These are phyloP conservation scores for Grosmannia penicillata DNA, from an alignment of 2,329 filamentous ascomycete species.

Conservation along the genomic window DNA sequence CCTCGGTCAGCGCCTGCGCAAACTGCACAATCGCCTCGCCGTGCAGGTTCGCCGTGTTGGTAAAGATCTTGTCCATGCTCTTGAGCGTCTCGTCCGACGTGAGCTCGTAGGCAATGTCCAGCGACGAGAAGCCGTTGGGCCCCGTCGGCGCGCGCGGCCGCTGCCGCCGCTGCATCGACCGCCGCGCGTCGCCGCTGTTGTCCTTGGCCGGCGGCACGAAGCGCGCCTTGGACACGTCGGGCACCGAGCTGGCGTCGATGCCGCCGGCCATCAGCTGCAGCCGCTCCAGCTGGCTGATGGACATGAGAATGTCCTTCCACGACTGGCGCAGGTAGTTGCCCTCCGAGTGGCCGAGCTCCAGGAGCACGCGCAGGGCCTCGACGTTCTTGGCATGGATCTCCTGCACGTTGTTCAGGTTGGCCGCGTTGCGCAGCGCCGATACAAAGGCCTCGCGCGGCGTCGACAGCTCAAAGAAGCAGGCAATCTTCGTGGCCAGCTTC, in stretches of 20 bases:
- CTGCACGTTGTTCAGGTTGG: constrained; percentile 87
- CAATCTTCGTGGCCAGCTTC: constrained; percentile 83
- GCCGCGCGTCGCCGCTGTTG: constrained; percentile 37
- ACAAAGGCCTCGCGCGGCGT: constrained; percentile 94
- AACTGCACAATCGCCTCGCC: constrained; percentile 95
- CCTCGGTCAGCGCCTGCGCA: constrained; percentile 78
- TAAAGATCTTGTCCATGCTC: constrained; percentile 90
- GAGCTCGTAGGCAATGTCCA: constrained; percentile 81
- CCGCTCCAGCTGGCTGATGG: constrained; percentile 87
- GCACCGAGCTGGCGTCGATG: constrained; percentile 81
- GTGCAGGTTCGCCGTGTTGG: constrained; percentile 83
- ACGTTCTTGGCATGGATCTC: constrained; percentile 96
- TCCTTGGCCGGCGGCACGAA: constrained; percentile 47
- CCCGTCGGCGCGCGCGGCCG: constrained; percentile 39
- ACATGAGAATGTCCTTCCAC: constrained; percentile 91
- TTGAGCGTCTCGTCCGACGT: constrained; percentile 75
- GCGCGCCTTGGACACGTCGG: constrained; percentile 76
- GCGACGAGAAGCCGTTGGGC: constrained; percentile 47
- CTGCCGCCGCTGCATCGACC: constrained; percentile 43
- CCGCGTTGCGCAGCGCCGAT: constrained; percentile 80
- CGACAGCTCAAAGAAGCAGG: constrained; percentile 82
- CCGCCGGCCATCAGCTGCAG: constrained; percentile 91
- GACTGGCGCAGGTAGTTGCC: constrained; percentile 79
- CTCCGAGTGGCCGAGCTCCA: constrained; percentile 86
- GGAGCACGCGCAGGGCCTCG: constrained; percentile 78